Evolutionary conservation across 768 basidiomycete genomes (phyloP), one percentile per base, ranked within the genome.

Genomic region (Mycena amicta): DNA sequence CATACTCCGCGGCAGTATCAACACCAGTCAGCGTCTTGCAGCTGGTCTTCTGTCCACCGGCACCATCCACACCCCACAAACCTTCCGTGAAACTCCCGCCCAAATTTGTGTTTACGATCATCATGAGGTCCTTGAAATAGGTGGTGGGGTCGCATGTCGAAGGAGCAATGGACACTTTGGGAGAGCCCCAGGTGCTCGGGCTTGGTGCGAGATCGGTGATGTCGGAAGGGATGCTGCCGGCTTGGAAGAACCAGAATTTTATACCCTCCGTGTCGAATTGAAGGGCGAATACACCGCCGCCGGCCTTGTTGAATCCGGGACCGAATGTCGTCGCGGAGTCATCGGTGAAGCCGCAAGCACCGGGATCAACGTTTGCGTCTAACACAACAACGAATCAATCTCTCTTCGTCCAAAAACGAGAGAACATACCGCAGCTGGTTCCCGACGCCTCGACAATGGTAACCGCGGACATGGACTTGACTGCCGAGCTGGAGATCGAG

Each of bases 241-340:
- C 71, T 40, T 67, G 59, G 70, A 80, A 81, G 72, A 72, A 74
- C 77, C 83, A 86, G 59, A 83, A 74, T 26, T 67, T 66, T 57
- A 85, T 76, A 13, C 78, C 82, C 31, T 67, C 60, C 16, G 59
- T 62, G 56, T 76, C 72, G 61, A 75, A 71, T 53, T 75, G 64
- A 51, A 74, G 72, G 20, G 76, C 80, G 55, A 68, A 82, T 28
- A 82, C 77, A 30, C 80, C 81, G 13, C 82, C 82, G 26, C 75
- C 78, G 27, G 65, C 69, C 20, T 52, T 66, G 62, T 80, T 79
- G 69, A 82, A 77, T 16, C 67, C 71, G 18, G 69, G 72, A 26
- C 82, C 81, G 64, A 73, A 82, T 16, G 71, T 70, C n/a, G 56
- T 60, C 30, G 68, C 62, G 31, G 64, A 65, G 22, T 60, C 55